Base-by-base conservation (phyloP, 495 filamentous ascomycete species). In the Halenospora varia region DNA sequence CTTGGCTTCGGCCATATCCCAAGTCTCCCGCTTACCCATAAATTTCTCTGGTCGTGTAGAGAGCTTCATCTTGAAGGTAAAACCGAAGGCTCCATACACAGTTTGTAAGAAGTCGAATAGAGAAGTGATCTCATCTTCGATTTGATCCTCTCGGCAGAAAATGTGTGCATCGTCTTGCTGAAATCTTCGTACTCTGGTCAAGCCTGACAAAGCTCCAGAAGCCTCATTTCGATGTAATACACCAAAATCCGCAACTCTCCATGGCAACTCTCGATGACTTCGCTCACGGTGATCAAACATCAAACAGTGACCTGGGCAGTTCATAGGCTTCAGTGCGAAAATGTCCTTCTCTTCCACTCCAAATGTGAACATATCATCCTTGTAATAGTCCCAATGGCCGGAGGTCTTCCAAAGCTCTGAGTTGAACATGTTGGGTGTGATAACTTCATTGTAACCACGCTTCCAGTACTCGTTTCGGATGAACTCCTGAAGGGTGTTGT, bases 101-200 rank as follows among this genome's bases (percentile, higher is more conserved):
- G 77, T 76, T 56, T 82, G 72, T 51, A 98, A 73, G 67, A 97
- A 96, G 65, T 96, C 90, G 63, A 98, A 97, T 0, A 96, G 77
- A 23, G 84, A 90, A 25, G 84, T 81, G 25, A 98, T 90, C 66
- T 98, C 94, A 19, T 86, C 77, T 52, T 78, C 81, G 69, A 97
- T 89, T 76, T 90, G 69, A 47, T 90, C 88, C 59, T 88, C 78
- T 3, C 82, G 86, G 70, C 89, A 93, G 75, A 96, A 96, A 58
- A 97, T 93, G 71, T 98, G 94, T 11, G 85, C 85, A 72, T 98
- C 94, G 69, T 98, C 94, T 72, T 98, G 93, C 68, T 92, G 85
- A 75, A 98, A 97, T 53, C 91, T 82, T 3, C 94, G 81, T 17
- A 98, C 93, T 71, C 94, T 81, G 9, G 94, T 97, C 60, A 98